Conservation (phyloP, 1,139 yeast species). For the Blastobotrys elegans region DNA sequence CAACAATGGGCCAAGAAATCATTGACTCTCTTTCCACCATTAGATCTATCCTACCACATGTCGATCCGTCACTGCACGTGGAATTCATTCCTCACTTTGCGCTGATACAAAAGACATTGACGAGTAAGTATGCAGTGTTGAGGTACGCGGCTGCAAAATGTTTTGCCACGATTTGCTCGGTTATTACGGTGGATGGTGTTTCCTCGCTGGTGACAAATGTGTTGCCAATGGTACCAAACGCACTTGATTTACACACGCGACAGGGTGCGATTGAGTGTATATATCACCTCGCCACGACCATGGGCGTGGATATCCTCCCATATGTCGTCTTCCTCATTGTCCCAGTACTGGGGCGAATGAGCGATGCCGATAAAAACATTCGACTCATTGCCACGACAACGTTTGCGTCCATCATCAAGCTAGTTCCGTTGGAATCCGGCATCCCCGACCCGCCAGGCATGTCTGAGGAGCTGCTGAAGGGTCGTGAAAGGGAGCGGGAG, state of each 20-base stretch:
- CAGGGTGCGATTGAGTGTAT: conserved; percentile 94
- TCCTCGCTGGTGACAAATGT: conserved; percentile 73
- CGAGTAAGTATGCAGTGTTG: conserved; percentile 69
- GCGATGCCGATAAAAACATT: conserved; percentile 89
- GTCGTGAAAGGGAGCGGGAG: conserved; percentile 91
- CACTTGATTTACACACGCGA: conserved; percentile 68
- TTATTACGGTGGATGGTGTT: conserved; percentile 67
- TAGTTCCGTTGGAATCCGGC: conserved; percentile 96
- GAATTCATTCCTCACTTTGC: conserved; percentile 47
- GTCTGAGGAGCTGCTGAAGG: conserved; percentile 77
- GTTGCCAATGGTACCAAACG: conserved; percentile 76
- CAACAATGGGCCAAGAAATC: conserved; percentile 65
- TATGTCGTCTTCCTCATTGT: conserved; percentile 89
- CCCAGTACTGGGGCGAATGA: conserved; percentile 96
- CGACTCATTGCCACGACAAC: conserved; percentile 90
- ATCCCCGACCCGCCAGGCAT: conserved; percentile 93
- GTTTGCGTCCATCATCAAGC: conserved; percentile 90
- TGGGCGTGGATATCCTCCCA: conserved; percentile 89
- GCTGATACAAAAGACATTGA: conserved; percentile 55
- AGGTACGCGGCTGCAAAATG: conserved; percentile 91
- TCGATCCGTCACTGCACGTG: conserved; percentile 47
- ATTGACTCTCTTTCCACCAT: conserved; percentile 84
- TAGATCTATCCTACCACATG: conserved; percentile 64
- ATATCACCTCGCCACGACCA: conserved; percentile 73
- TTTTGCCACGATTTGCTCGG: conserved; percentile 75